Evolutionary conservation across 75 land plant species (phyloP), one percentile per base, ranked within the genome.

Genomic region (Pinus taeda): DNA sequence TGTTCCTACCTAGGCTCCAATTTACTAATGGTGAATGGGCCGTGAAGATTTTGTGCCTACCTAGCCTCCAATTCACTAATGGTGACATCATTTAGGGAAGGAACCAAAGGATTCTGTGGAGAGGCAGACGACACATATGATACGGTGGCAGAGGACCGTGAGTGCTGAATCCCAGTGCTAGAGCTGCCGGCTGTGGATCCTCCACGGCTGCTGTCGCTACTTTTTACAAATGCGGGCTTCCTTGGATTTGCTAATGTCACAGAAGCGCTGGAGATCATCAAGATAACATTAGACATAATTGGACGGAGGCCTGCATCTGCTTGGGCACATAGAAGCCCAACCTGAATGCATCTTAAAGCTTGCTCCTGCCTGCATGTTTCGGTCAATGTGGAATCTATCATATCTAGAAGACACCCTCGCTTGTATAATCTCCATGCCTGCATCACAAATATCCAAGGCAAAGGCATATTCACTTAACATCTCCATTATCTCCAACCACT

Each of bases 321-420:
- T 72, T 83, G 84, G 2, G 75, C 65, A 7, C 84, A 83, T 24
- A 83, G 45, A 5, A 83, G 73, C 18, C 74, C 81, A 17, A 83
- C 60, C 1, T 83, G 81, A 13, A 83, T 71, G 74, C 58, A 75
- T 57, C 81, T 65, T 29, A 79, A 22, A 15, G 33, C 79, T 45
- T 79, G 29, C 13, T 72, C 71, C 39, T 3, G 12, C 6, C 37
- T 57, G 42, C 17, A 76, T 4, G 77, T 15, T 15, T 62, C 36
- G 3, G 18, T 14, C 6, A 76, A 3, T 9, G 57, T 55, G 37
- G 58, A 59, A 70, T 77, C 74, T 6, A 77, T 37, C 59, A 79
- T 8, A 5, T 82, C 84, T 0, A 56, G 0, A 18, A 18, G 39
- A 36, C 26, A 37, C 20, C 65, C 74, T 45, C 37, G 15, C 8